Percentiles rank a stretch among this genome's conserved stretches.
phyloP scores from a whole-genome alignment of 2,329 filamentous ascomycete species.

The Arthrobotrys musiformis region DNA sequence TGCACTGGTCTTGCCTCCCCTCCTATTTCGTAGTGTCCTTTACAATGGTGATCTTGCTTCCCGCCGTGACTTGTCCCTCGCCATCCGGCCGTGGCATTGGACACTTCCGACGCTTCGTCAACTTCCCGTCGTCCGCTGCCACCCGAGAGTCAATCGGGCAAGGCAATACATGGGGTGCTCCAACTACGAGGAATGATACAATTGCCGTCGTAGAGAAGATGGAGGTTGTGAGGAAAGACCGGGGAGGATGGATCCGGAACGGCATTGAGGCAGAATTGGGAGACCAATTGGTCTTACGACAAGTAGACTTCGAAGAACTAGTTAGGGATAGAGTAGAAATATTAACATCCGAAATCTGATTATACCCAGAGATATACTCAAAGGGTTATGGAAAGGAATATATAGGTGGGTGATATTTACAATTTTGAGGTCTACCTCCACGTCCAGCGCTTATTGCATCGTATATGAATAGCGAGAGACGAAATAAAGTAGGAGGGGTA shows the following conservation, averaged over 20 bases:
- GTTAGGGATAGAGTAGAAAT: neutral
- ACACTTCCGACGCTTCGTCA: conserved; percentile 74
- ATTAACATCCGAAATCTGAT: conserved; percentile 34
- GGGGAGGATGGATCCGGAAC: conserved; percentile 85
- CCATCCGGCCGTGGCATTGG: conserved; percentile 83
- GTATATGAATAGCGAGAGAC: conserved; percentile 24
- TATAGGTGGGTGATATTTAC: conserved; percentile 17
- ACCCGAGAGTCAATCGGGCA: conserved; percentile 73
- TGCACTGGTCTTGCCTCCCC: no score
- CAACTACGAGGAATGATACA: conserved; percentile 91
- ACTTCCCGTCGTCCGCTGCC: conserved; percentile 63
- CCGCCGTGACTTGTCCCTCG: conserved; percentile 14
- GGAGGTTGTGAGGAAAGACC: conserved; percentile 90
- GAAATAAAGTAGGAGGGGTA: neutral
- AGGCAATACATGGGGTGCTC: conserved; percentile 86
- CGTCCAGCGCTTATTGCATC: conserved; percentile 31
- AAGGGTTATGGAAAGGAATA: neutral
- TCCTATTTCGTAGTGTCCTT: conserved; percentile 27
- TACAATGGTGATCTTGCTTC: conserved; percentile 38
- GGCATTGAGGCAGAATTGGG: conserved; percentile 48
- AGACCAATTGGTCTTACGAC: conserved; percentile 12
- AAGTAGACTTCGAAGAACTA: conserved; percentile 8
- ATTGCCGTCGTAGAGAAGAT: conserved; percentile 94
- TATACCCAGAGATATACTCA: neutral
- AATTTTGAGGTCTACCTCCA: conserved; percentile 34